Evolutionary conservation across 345 rosid species (phyloP), one percentile per base, ranked within the genome.

Genomic region (Salix udensis): DNA sequence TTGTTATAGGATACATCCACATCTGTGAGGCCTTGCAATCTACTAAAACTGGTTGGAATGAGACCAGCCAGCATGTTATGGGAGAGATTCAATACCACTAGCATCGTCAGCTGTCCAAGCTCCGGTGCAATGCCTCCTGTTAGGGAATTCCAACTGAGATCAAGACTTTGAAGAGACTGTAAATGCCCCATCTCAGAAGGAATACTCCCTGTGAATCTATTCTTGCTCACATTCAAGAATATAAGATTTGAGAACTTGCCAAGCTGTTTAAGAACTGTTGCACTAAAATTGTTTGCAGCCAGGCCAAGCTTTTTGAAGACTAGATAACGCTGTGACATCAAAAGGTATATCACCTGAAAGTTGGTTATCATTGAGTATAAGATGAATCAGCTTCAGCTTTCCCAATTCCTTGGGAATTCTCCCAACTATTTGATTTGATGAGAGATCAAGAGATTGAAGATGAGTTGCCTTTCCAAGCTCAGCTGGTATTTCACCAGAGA

Each of bases 1-100:
- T 70, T 36, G 30, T 80, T 75, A 60, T 64, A 52, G 42, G 83
- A 80, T 21, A 76, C 30, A 60, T 80, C 67, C 70, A 80, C 79
- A 4, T 13, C 0, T 2, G 24, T 67, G 55, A 80, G n/a, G 65
- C 77, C 28, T 34, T 11, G 2, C 71, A 71, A n/a, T n/a, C 21
- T 40, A 11, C 26, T 36, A 61, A 75, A 71, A 34, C 62, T 34
- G 19, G 4, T 6, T 23, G 80, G 77, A 21, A 76, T 68, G 53
- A 65, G 18, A 42, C 80, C 80, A 1, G 66, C 23, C 50, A 80
- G 67, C 40, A 12, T 72, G 34, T 75, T 75, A 28, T 65, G 65
- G 21, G 72, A 75, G 42, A 75, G 44, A 14, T 75, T 66, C 44
- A 75, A 24, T 2, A 10, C 24, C 61, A 73, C 77, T 13, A 81